Evolutionary conservation across 78 protist genomes (phyloP).

Genomic region (Emiliania huxleyi): DNA sequence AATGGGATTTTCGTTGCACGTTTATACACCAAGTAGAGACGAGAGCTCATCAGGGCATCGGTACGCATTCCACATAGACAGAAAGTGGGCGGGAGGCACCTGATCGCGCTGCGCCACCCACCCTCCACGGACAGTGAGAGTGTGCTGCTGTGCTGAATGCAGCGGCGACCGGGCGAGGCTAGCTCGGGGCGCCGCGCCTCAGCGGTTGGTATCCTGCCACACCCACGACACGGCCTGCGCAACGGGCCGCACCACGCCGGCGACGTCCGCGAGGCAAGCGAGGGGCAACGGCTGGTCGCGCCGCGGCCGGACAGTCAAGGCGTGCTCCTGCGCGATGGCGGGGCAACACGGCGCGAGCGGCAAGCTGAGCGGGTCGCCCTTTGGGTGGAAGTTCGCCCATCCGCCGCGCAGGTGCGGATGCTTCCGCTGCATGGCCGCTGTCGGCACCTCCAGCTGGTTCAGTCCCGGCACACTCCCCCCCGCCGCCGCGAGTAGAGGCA

Average conservation of each 20-base stretch:
- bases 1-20: too few species aligned
- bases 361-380: neutral
- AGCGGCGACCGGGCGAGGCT: too few species aligned
- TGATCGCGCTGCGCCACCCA: too few species aligned
- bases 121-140: too few species aligned
- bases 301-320: neutral
- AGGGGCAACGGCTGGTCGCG: neutral
- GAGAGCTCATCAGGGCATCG: too few species aligned
- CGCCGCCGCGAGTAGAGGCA: neutral
- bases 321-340: neutral
- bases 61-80: too few species aligned
- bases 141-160: too few species aligned
- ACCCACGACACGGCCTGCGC: neutral
- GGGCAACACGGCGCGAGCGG: neutral
- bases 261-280: neutral
- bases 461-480: neutral
- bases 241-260: neutral
- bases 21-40: too few species aligned
- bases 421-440: neutral
- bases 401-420: neutral
- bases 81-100: too few species aligned
- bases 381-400: neutral
- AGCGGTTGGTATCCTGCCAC: neutral
- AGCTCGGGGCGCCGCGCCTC: too few species aligned
- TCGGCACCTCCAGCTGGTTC: neutral